Percentiles rank a stretch among this genome's conserved stretches.
Conservation (phyloP, 352 stramenopile species). For the Pilasporangium apinafurcum region DNA sequence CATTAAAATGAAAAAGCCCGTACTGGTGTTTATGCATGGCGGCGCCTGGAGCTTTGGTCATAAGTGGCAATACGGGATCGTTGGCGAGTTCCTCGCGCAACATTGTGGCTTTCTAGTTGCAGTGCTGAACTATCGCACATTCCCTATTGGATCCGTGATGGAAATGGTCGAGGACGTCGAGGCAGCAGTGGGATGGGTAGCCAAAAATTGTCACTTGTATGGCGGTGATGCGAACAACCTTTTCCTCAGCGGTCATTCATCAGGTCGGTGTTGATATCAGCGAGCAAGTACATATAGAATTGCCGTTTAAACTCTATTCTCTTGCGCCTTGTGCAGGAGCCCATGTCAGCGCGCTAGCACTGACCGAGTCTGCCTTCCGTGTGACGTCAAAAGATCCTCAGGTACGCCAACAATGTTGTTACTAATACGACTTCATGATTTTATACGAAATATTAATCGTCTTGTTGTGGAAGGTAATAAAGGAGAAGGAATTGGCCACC, state of each 20-base stretch:
- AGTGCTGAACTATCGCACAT: slow-evolving; percentile 89
- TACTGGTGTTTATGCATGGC: slow-evolving; percentile 90
- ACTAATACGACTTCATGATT: too few relatives aligned
- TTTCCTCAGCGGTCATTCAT: slow-evolving; percentile 63
- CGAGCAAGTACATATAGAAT: too few relatives aligned
- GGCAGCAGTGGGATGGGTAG: slow-evolving; percentile 55
- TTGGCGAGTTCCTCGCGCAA: slow-evolving; percentile 45
- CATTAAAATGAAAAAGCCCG: slow-evolving; percentile 26
- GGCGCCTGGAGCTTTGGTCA: slow-evolving; percentile 81
- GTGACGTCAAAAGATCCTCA: slow-evolving; percentile 1
- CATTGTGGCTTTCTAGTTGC: slow-evolving; percentile 67
- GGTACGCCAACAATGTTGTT: too few relatives aligned
- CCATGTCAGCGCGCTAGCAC: slow-evolving; percentile 44
- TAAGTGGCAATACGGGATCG: slow-evolving; percentile 74
- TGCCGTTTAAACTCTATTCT: too few relatives aligned
- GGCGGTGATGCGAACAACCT: slow-evolving; percentile 44
- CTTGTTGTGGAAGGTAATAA: background rate
- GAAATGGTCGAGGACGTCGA: slow-evolving; percentile 90
- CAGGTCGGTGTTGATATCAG: slow-evolving; percentile 12
- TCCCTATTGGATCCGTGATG: slow-evolving; percentile 70
- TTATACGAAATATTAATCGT: background rate
- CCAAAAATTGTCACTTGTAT: slow-evolving; percentile 27
- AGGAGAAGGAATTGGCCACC: slow-evolving; percentile 19
- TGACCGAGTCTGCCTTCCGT: slow-evolving; percentile 46
- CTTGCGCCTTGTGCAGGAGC: slow-evolving; percentile 9